Base-by-base conservation (phyloP, 202 grass and related monocot genomes). In the Panicum virgatum region DNA sequence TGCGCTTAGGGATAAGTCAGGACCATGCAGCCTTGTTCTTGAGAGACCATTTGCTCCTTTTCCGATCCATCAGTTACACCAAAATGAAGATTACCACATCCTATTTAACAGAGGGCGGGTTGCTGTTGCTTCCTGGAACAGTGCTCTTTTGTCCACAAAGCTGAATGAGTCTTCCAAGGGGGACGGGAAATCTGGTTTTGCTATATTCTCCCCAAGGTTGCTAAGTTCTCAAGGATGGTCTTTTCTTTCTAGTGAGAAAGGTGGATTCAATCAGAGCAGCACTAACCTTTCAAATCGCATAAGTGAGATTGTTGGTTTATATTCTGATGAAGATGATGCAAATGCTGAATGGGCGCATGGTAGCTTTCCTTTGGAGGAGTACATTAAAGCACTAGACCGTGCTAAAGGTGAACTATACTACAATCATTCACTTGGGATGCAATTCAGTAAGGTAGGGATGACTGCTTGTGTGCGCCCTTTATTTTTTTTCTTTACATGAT, bases 361-460 rank as follows among this genome's bases (percentile, higher is more conserved):
- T 30, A 89, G 92, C 69, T 98, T 98, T 84, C 92, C 92, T 75
- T 82, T 93, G 71, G 96, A 98, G 82, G 96, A 98, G 80, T 98
- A 98, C 85, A 93, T 98, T 45, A 98, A 93, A 91, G 92, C 96
- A 66, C 76, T 98, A 52, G 92, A 98, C 56, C 90, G 90, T 88
- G 90, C 86, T 82, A 98, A 98, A 80, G 92, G 88, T 15, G 96
- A 98, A 88, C 70, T 98, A n/a, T 95, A 93, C 71, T 98, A 98
- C 66, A 98, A 98, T 75, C 96, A 98, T 85, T 93, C 96, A 67
- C 90, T 78, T 76, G 96, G 96, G 66, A 95, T 98, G 90, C 96
- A 98, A 70, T 98, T 91, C 42, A 95, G 89, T 77, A 98, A 93
- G 96, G 96, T 98, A 65, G 18, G 62, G 8, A 60, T 5, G 57